These are phyloP conservation scores for Colletotrichum chrysophilum DNA, from an alignment of 2,329 filamentous ascomycete species.

Conservation along the genomic window DNA sequence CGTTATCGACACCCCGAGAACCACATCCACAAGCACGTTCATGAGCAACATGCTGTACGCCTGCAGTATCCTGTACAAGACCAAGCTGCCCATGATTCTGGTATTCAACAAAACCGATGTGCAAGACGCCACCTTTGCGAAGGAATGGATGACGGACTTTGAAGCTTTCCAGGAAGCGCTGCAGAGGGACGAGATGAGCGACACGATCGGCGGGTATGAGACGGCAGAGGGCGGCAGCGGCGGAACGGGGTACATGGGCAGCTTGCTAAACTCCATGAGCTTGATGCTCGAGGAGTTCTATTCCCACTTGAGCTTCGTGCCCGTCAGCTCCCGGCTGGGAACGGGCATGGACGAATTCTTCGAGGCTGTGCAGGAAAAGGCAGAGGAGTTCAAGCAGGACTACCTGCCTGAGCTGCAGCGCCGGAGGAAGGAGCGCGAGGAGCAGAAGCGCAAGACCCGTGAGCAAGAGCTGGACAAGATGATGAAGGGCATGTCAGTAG, in stretches of 20 bases:
- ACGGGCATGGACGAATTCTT: slow-evolving; percentile 95
- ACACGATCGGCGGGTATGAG: slow-evolving; percentile 76
- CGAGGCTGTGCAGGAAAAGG: slow-evolving; percentile 84
- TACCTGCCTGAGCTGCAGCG: slow-evolving; percentile 92
- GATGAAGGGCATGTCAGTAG: slow-evolving; percentile 86
- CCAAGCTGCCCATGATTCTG: slow-evolving; percentile 96
- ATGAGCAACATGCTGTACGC: slow-evolving; percentile 99
- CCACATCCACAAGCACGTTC: slow-evolving; percentile 91
- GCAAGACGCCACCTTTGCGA: slow-evolving; percentile 87
- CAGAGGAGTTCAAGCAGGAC: slow-evolving; percentile 84
- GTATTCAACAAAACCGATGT: slow-evolving; percentile 99
- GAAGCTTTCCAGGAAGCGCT: slow-evolving; percentile 92
- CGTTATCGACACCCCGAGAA: slow-evolving; percentile 94
- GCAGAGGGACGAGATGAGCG: slow-evolving; percentile 77
- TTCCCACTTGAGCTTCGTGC: slow-evolving; percentile 89
- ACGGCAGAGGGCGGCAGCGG: slow-evolving; percentile 62
- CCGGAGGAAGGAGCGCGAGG: slow-evolving; percentile 75
- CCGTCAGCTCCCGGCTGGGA: slow-evolving; percentile 91
- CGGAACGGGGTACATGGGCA: slow-evolving; percentile 95
- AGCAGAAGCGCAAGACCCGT: slow-evolving; percentile 72
- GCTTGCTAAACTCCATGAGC: slow-evolving; percentile 95
- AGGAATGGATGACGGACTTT: slow-evolving; percentile 99
- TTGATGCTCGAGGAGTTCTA: slow-evolving; percentile 98
- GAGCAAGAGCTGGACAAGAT: slow-evolving; percentile 88
- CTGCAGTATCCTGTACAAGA: slow-evolving; percentile 98